Percentiles rank a stretch among this genome's conserved stretches.
These are phyloP conservation scores for Calonectria pseudoturangicola DNA, from an alignment of 2,329 filamentous ascomycete species.

Conservation along the genomic window DNA sequence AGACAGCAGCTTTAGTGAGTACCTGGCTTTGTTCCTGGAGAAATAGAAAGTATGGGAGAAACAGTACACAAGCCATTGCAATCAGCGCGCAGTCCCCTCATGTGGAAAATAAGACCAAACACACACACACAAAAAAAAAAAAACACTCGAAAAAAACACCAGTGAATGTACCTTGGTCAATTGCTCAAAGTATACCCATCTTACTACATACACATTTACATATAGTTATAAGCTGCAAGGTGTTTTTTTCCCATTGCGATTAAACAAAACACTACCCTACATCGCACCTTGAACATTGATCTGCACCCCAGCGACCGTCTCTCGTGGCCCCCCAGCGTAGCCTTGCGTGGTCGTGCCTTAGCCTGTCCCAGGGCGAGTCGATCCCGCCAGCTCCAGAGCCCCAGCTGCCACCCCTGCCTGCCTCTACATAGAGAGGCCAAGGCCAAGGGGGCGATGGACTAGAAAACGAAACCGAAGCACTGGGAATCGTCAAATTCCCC, in stretches of 20 bases:
- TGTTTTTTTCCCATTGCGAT: background rate
- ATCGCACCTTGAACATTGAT: conserved; percentile 21
- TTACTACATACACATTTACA: background rate
- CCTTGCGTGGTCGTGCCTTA: conserved; percentile 32
- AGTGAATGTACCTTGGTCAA: too few relatives aligned
- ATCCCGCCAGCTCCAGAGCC: conserved; percentile 28
- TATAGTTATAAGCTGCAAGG: background rate
- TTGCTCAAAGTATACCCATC: too few relatives aligned
- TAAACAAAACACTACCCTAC: conserved; percentile 31
- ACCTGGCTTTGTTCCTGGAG: too few relatives aligned
- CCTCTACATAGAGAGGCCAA: conserved; percentile 21
- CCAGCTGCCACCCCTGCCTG: conserved; percentile 33
- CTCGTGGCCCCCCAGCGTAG: conserved; percentile 25
- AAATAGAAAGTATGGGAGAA: too few relatives aligned
- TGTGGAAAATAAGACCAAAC: too few relatives aligned
- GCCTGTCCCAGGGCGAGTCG: conserved; percentile 28
- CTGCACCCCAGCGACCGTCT: conserved; percentile 21
- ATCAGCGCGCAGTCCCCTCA: too few relatives aligned
- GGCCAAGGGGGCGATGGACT: background rate
- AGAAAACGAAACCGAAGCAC: conserved; percentile 24
- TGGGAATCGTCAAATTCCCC: conserved; percentile 25
- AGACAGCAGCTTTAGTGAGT: too few relatives aligned
- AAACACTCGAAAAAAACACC: too few relatives aligned
- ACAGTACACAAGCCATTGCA: too few relatives aligned
- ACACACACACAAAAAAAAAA: too few relatives aligned